phyloP scores from a whole-genome alignment of 495 filamentous ascomycete species.

The Halenospora varia region DNA sequence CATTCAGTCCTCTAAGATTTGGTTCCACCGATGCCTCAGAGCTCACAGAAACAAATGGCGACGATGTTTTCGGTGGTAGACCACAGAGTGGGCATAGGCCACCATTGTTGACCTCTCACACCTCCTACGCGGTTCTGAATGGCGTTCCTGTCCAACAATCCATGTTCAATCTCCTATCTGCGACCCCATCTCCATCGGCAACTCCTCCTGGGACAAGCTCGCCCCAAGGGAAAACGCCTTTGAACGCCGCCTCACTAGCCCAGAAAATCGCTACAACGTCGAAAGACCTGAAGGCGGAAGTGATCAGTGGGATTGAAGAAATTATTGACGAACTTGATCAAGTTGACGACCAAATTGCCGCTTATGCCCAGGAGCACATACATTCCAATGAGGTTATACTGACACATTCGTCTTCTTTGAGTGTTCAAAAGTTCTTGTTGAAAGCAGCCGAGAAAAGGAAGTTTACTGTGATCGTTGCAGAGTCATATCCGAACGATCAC shows the following conservation, averaged over 20 bases:
- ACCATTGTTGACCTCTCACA: constrained; percentile 46
- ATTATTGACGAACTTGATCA: constrained; percentile 88
- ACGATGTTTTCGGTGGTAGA: constrained; percentile 18
- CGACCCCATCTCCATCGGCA: constrained; percentile 31
- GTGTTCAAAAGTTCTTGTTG: constrained; percentile 80
- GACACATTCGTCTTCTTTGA: constrained; percentile 73
- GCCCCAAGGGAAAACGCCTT: constrained; percentile 13
- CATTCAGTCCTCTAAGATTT: constrained; percentile 35
- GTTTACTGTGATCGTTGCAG: constrained; percentile 81
- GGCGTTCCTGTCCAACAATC: constrained; percentile 48
- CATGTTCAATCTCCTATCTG: constrained; percentile 80
- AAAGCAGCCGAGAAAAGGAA: constrained; percentile 79
- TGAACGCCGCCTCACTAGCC: constrained; percentile 19
- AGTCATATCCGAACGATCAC: constrained; percentile 66
- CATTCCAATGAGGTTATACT: constrained; percentile 87
- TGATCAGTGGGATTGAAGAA: constrained; percentile 82
- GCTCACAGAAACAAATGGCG: constrained; percentile 18
- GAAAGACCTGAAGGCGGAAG: constrained; percentile 76
- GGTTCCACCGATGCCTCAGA: constrained; percentile 26
- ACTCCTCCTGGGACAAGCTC: constrained; percentile 27
- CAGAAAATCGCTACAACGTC: constrained; percentile 17
- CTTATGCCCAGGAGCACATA: constrained; percentile 82
- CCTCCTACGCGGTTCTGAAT: constrained; percentile 47
- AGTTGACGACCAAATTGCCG: constrained; percentile 84
- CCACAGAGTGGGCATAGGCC: constrained; percentile 41